phyloP scores from a whole-genome alignment of 2,329 filamentous ascomycete genomes.

The Aspergillus ibericus region DNA sequence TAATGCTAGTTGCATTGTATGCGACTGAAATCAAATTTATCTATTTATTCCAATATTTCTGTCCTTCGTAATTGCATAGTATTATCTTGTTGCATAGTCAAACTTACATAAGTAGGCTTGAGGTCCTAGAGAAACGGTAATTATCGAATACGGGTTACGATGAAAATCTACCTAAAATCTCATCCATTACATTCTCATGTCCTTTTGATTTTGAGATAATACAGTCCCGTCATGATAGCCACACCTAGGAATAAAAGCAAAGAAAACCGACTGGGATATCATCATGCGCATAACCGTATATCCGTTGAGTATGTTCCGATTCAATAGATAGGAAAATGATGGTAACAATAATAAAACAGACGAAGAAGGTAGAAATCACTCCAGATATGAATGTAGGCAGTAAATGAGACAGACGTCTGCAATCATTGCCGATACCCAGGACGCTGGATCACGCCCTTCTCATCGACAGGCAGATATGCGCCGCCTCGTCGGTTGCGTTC shows the following conservation, averaged over 20 bases:
- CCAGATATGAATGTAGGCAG: neutral
- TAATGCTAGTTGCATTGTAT: constrained; percentile 1
- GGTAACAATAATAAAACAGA: neutral
- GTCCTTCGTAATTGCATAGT: no score
- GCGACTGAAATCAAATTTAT: neutral
- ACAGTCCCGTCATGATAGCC: no score
- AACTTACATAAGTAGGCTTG: no score
- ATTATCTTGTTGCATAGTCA: no score
- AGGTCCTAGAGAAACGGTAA: no score
- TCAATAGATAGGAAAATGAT: neutral
- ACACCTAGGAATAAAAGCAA: neutral
- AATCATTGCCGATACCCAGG: neutral
- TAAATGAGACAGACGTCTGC: neutral
- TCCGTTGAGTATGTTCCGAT: neutral
- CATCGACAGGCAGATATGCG: constrained; percentile 29
- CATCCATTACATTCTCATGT: no score
- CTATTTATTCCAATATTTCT: neutral
- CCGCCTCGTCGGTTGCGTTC: constrained; percentile 32
- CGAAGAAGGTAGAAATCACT: neutral
- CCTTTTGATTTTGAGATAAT: no score
- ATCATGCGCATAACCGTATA: neutral
- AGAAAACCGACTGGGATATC: neutral
- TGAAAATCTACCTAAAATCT: no score
- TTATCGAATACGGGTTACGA: no score
- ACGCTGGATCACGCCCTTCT: constrained; percentile 34